Evolutionary conservation across 345 rosid genomes (phyloP), one percentile per base, ranked within the genome.

Genomic region (Citrus glauca): DNA sequence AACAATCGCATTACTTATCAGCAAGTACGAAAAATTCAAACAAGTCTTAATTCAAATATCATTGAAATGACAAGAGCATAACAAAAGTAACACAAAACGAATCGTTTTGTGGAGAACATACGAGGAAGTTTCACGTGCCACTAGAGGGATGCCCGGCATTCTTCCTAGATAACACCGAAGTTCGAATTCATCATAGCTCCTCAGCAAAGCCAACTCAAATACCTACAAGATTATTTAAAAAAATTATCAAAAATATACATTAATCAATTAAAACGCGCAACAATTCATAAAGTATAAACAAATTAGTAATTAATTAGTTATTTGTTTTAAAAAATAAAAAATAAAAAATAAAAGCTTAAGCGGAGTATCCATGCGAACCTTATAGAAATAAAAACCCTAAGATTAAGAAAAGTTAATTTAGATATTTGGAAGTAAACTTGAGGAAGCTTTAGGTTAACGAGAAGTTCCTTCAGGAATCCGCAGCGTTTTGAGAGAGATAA

Each of bases 131-230:
- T 90, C 91, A 73, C 91, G 96, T 83, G 89, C 81, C 64, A 87
- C 89, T 78, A 94, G 84, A 85, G 96, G 96, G 81, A 94, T 91
- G 90, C 98, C 94, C 83, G 96, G 98, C 98, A 94, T 94, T 88
- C 87, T 86, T 85, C 80, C 79, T 81, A 87, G 66, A 75, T 72
- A 71, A 72, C 62, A 76, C 78, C 82, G 60, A 66, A 72, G 67
- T 61, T 75, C 38, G 82, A 72, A 77, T 80, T 63, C 94, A 86
- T 66, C 94, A 86, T 81, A 69, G 83, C 86, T 84, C 59, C 56
- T 37, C 73, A 68, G 68, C 38, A 53, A 40, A 32, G 24, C 66
- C 17, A 63, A 73, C 55, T 50, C 69, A 32, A 38, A 59, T n/a
- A 74, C 37, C 59, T 74, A 30, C 28, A 74, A 22, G 40, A 56